Percentiles rank a stretch among this genome's conserved stretches.
These are phyloP conservation scores for Debaryomyces sp. DNA, from an alignment of 1,139 yeast genomes.

Conservation along the genomic window DNA sequence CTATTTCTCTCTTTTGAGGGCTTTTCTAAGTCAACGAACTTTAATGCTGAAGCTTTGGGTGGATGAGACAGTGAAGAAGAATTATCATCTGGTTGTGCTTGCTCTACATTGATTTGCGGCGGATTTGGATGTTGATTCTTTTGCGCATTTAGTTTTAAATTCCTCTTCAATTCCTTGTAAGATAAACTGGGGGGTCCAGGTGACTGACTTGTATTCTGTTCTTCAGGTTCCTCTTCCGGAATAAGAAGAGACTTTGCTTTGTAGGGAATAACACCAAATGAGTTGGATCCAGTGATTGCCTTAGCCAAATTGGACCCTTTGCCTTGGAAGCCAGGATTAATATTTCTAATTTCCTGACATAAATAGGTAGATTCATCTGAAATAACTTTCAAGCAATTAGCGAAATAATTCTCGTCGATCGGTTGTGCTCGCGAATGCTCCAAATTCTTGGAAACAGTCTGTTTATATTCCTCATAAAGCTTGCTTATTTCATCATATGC, in stretches of 20 bases:
- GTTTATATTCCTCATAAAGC: slow-evolving; percentile 32
- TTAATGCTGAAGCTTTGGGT: slow-evolving; percentile 19
- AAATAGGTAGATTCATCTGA: slow-evolving; percentile 42
- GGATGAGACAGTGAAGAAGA: not conserved
- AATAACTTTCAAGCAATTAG: slow-evolving; percentile 33
- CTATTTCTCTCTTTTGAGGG: slow-evolving; percentile 14
- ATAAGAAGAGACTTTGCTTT: slow-evolving; percentile 46
- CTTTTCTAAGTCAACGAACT: slow-evolving; percentile 30
- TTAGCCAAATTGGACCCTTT: slow-evolving; percentile 50
- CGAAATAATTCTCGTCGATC: slow-evolving; percentile 33
- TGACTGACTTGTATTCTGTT: slow-evolving; percentile 11
- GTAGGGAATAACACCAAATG: slow-evolving; percentile 43
- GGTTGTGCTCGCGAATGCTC: slow-evolving; percentile 18
- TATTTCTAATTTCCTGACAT: slow-evolving; percentile 39
- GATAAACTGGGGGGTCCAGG: slow-evolving; percentile 27
- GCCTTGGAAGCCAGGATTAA: slow-evolving; percentile 46
- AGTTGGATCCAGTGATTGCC: slow-evolving; percentile 48
- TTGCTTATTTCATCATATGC: slow-evolving; percentile 45
- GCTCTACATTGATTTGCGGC: slow-evolving; percentile 13
- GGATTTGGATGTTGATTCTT: slow-evolving; percentile 13
- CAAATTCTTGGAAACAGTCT: slow-evolving; percentile 24
- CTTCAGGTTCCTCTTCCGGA: slow-evolving; percentile 28
- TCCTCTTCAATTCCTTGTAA: slow-evolving; percentile 41
- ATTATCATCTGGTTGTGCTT: not conserved
- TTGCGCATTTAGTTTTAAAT: slow-evolving; percentile 20